phyloP scores from a whole-genome alignment of 768 basidiomycete species.

The Russula lepida region DNA sequence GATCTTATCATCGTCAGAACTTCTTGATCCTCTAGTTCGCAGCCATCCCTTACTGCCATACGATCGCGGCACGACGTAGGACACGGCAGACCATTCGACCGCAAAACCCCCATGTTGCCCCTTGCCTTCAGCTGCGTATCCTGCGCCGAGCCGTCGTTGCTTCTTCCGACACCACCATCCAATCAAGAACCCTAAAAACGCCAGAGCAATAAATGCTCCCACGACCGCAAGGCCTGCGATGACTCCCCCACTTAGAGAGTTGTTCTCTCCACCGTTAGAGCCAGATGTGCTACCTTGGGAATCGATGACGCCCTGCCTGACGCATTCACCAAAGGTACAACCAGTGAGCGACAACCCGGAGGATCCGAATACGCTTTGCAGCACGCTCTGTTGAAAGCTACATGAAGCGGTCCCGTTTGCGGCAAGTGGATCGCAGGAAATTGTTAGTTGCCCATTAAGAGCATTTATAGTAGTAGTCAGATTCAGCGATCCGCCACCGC shows the following conservation, averaged over 20 bases:
- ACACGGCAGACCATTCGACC: constrained; percentile 60
- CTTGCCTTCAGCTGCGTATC: constrained; percentile 27
- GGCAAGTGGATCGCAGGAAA: constrained; percentile 51
- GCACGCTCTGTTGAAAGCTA: constrained; percentile 61
- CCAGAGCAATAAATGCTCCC: constrained; percentile 50
- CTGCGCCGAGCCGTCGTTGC: constrained; percentile 40
- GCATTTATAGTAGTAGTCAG: constrained; percentile 56
- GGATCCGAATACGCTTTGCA: constrained; percentile 65
- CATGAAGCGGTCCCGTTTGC: constrained; percentile 49
- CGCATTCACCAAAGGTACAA: constrained; percentile 86
- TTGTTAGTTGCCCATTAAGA: constrained; percentile 54
- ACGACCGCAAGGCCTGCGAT: constrained; percentile 88
- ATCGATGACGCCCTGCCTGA: constrained; percentile 72
- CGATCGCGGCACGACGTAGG: constrained; percentile 46
- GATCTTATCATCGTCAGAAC: constrained; percentile 41
- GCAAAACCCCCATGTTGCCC: constrained; percentile 40
- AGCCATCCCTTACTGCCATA: background rate
- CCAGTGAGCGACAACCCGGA: constrained; percentile 61
- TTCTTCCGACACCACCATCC: constrained; percentile 55
- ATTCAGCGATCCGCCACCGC: constrained; percentile 45
- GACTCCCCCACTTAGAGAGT: constrained; percentile 66
- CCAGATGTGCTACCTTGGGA: constrained; percentile 29
- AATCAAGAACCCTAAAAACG: constrained; percentile 50
- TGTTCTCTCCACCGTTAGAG: constrained; percentile 23
- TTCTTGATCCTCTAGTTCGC: constrained; percentile 10